phyloP scores from a whole-genome alignment of 2,329 filamentous ascomycete species.

The Hymenoscyphus fraxineus region DNA sequence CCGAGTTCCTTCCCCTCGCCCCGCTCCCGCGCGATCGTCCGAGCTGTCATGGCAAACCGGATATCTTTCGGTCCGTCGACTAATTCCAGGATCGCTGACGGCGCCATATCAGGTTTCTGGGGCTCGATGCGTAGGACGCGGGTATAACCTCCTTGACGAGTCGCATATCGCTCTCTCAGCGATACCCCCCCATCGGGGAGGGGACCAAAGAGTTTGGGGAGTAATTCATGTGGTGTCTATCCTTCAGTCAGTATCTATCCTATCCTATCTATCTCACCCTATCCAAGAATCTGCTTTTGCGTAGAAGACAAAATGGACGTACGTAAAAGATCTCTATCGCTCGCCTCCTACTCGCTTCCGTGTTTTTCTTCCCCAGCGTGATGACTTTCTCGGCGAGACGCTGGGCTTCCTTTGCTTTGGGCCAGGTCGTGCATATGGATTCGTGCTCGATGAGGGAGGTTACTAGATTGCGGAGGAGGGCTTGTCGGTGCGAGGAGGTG shows the following conservation, averaged over 20 bases:
- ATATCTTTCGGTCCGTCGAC: slow-evolving; percentile 93
- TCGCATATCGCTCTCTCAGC: slow-evolving; percentile 61
- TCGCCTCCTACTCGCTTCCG: slow-evolving; percentile 69
- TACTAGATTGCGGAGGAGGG: slow-evolving; percentile 91
- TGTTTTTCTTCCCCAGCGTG: slow-evolving; percentile 89
- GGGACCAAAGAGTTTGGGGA: slow-evolving; percentile 85
- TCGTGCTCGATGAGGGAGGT: slow-evolving; percentile 92
- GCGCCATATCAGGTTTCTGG: slow-evolving; percentile 79
- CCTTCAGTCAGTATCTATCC: not conserved
- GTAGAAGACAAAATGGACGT: slow-evolving; percentile 36
- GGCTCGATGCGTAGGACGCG: slow-evolving; percentile 90
- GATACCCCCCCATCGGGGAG: slow-evolving; percentile 46
- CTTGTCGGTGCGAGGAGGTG: slow-evolving; percentile 80
- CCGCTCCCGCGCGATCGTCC: slow-evolving; percentile 66
- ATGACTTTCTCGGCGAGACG: slow-evolving; percentile 90
- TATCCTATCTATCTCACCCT: not conserved
- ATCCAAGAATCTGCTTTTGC: not conserved
- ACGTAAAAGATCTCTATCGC: slow-evolving; percentile 86
- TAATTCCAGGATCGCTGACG: slow-evolving; percentile 86
- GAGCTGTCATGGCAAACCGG: slow-evolving; percentile 90
- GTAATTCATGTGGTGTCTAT: slow-evolving; percentile 62
- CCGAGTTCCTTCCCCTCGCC: slow-evolving; percentile 55
- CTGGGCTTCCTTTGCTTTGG: slow-evolving; percentile 96
- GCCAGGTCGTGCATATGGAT: slow-evolving; percentile 90
- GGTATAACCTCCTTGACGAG: slow-evolving; percentile 87